Evolutionary conservation across 257 asterid species (phyloP).

Genomic region (Fraxinus cuspidata): DNA sequence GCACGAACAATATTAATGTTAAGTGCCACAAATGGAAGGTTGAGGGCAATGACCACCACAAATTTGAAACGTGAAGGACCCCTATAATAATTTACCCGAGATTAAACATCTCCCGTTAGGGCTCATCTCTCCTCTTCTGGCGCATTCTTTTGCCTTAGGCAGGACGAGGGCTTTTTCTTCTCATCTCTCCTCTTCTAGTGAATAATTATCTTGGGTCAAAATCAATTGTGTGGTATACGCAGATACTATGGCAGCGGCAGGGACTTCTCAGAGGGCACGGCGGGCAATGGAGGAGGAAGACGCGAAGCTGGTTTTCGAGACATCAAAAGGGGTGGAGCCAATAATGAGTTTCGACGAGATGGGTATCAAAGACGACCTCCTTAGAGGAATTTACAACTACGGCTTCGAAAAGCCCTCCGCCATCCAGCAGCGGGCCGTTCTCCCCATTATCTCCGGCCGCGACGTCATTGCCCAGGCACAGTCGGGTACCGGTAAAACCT

Average conservation of each 20-base stretch:
- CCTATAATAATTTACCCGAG: no score
- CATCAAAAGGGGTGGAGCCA: constrained; percentile 86
- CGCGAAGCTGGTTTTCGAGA: constrained; percentile 70
- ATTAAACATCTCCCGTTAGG: no score
- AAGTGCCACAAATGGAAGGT: no score
- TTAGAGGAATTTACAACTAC: constrained; percentile 76
- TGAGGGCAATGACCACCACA: no score
- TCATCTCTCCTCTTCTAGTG: no score
- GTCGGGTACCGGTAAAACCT: constrained; percentile 88
- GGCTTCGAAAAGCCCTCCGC: constrained; percentile 98
- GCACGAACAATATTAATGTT: no score
- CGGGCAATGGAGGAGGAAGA: constrained; percentile 53
- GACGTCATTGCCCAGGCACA: constrained; percentile 96
- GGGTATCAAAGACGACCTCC: constrained; percentile 81
- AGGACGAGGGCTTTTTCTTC: no score
- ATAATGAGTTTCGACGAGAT: constrained; percentile 79
- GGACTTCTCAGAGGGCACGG: constrained; percentile 45
- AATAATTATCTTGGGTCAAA: no score
- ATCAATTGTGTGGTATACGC: no score
- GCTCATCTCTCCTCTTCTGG: no score
- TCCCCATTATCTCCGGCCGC: constrained; percentile 78
- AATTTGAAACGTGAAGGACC: no score
- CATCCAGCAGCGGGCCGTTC: constrained; percentile 83
- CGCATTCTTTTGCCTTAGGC: no score
- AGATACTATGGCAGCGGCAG: constrained; percentile 51